These are phyloP conservation scores for Asterophora parasitica DNA, from an alignment of 768 basidiomycete genomes.

Conservation along the genomic window DNA sequence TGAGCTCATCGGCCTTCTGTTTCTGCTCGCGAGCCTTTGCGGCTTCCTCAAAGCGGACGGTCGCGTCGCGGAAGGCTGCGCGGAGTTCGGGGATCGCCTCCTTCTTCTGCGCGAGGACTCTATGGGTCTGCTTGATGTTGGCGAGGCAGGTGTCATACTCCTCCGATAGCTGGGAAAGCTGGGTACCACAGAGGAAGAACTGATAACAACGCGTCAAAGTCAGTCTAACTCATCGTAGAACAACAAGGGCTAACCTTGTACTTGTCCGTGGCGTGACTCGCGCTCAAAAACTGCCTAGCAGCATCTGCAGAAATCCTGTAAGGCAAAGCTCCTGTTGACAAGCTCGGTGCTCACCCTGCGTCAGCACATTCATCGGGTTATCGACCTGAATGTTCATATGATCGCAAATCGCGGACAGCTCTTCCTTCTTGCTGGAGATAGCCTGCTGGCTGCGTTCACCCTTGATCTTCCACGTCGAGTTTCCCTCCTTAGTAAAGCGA, in stretches of 20 bases:
- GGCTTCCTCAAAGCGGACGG: slow-evolving; percentile 64
- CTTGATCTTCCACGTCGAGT: slow-evolving; percentile 80
- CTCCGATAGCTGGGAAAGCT: slow-evolving; percentile 79
- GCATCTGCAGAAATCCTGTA: slow-evolving; percentile 38
- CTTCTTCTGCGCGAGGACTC: slow-evolving; percentile 63
- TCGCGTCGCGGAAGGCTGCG: slow-evolving; percentile 50
- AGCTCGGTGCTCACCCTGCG: slow-evolving; percentile 51
- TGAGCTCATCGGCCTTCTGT: slow-evolving; percentile 61
- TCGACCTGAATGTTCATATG: slow-evolving; percentile 97
- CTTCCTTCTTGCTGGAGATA: slow-evolving; percentile 75
- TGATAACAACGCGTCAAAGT: slow-evolving; percentile 22
- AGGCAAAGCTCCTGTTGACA: not conserved
- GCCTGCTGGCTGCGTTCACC: slow-evolving; percentile 34
- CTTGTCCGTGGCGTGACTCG: slow-evolving; percentile 76
- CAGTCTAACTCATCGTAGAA: not conserved
- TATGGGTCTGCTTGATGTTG: slow-evolving; percentile 67
- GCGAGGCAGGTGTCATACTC: slow-evolving; percentile 78
- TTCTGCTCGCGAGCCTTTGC: slow-evolving; percentile 68
- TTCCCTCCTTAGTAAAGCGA: slow-evolving; percentile 70
- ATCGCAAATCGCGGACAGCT: slow-evolving; percentile 84
- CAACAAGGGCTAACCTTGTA: slow-evolving; percentile 57
- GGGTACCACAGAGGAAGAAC: slow-evolving; percentile 95
- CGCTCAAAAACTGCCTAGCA: slow-evolving; percentile 79
- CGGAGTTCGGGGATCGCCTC: slow-evolving; percentile 77
- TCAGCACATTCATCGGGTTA: slow-evolving; percentile 92